Evolutionary conservation across 768 basidiomycete genomes (phyloP).

Genomic region (Hydnomerulius pinastri): DNA sequence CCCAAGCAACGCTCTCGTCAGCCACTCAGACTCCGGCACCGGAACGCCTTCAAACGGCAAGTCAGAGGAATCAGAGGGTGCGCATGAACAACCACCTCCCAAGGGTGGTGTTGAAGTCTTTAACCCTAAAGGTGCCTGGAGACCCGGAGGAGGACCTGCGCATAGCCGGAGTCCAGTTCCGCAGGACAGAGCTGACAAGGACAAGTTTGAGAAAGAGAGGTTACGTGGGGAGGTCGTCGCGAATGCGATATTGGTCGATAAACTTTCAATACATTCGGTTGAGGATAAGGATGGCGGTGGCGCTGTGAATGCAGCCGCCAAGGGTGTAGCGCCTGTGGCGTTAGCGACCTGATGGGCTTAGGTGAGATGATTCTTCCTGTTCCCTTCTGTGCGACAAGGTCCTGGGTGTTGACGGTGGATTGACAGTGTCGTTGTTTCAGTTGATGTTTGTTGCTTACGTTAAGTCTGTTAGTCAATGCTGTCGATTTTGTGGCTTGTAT

Average conservation of each 20-base stretch:
- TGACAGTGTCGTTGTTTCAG: conserved; percentile 11
- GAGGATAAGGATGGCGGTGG: conserved; percentile 26
- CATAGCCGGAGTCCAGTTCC: conserved; percentile 18
- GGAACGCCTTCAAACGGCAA: conserved; percentile 17
- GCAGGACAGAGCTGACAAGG: conserved; percentile 28
- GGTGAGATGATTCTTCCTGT: conserved; percentile 13
- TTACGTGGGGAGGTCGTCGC: conserved; percentile 37
- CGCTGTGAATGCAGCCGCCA: conserved; percentile 11
- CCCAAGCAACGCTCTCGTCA: conserved; percentile 37
- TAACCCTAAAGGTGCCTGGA: conserved; percentile 37
- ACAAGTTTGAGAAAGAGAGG: conserved; percentile 36
- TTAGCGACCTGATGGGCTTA: conserved; percentile 28
- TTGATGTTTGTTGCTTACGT: conserved; percentile 20
- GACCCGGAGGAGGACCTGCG: conserved; percentile 6
- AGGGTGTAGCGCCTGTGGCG: conserved; percentile 19
- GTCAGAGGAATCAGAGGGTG: conserved; percentile 47
- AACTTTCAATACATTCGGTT: conserved; percentile 38
- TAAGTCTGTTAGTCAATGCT: conserved; percentile 31
- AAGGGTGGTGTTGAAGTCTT: conserved; percentile 44
- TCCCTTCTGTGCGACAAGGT: neutral
- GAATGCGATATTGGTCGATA: conserved; percentile 38
- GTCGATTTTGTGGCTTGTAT: conserved; percentile 27
- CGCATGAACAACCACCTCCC: conserved; percentile 49
- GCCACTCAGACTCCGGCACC: conserved; percentile 34
- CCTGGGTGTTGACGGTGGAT: conserved; percentile 4